Base-by-base conservation (phyloP, 139 green algal genomes). In the Chlamydomonas sphaeroides region DNA sequence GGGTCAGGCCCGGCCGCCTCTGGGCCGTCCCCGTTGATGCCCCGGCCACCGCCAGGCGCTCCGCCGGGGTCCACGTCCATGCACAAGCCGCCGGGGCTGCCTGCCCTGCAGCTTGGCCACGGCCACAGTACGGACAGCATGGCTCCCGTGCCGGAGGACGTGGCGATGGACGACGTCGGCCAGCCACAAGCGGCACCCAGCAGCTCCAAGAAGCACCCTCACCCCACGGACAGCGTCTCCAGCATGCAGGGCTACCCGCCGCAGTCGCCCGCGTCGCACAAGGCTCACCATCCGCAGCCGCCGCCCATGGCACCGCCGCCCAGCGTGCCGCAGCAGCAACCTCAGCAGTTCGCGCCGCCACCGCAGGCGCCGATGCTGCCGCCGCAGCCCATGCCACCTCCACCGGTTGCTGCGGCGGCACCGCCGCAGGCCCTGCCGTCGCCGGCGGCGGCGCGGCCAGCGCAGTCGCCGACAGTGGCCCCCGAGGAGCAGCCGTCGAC, bases 71-170 rank as follows among this genome's bases (percentile, higher is more conserved):
- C 41, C 23, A 5, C n/a, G 15, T 42, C 75, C 0, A 5, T 42
- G 33, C 65, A 76, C 77, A 75, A 79, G 69, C 36, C 21, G 68
- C 57, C 28, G 17, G 15, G 35, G 35, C 65, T 65, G 36, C 70
- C 45, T 57, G 33, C 35, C 38, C 30, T 65, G 41, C 42, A 39
- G n/a, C 30, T 62, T 59, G 41, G 71, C n/a, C n/a, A n/a, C n/a
- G n/a, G n/a, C n/a, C n/a, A n/a, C n/a, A n/a, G n/a, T n/a, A n/a
- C n/a, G 10, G 42, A 49, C 30, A 15, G 41, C 4, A 87, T 84
- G 74, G 45, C 48, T 8, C 75, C 83, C 6, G 83, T 87, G 56
- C 62, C 36, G 11, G 83, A 87, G 48, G 83, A 87, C 30, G 83
- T 84, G 7, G 81, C 42, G 48, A 82, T 75, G 45, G 72, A 82